Conservation (phyloP, 768 basidiomycete species). For the Kwoniella europaea region DNA sequence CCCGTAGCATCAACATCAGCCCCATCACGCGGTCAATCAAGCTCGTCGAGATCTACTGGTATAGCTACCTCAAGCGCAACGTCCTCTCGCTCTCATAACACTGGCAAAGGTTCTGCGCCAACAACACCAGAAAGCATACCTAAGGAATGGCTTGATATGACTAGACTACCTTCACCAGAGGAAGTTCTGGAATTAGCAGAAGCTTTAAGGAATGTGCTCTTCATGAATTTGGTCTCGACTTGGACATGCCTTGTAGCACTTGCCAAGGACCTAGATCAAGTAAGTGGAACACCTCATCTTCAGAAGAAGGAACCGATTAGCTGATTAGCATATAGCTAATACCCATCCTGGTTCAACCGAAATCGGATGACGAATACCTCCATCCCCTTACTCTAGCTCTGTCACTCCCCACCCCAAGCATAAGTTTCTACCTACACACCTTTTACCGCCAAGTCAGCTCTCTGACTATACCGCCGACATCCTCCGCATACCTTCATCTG, state of each 20-base stretch:
- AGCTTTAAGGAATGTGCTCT: conserved; percentile 19
- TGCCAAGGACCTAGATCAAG: conserved; percentile 1
- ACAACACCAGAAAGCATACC: background rate
- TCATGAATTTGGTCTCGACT: conserved; percentile 19
- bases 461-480: background rate
- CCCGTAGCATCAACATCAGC: conserved; percentile 1
- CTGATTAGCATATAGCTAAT: conserved; percentile 7
- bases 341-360: background rate
- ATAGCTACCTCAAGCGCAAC: background rate
- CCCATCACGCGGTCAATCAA: background rate
- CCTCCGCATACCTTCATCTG: conserved; percentile 14
- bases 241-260: conserved; percentile 32
- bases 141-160: conserved; percentile 25
- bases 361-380: background rate
- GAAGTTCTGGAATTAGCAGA: conserved; percentile 16
- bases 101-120: background rate
- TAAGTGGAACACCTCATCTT: background rate
- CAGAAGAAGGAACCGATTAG: background rate
- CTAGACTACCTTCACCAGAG: conserved; percentile 19
- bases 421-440: conserved; percentile 1
- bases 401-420: conserved; percentile 5
- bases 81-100: background rate
- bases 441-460: conserved; percentile 24
- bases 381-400: conserved; percentile 31
- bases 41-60: conserved; percentile 8